A percentile compares a stretch with the other conserved stretches of the same genome.
Conservation (phyloP, 1,284 basidiomycete genomes). For the Xerocomus minutiporus region DNA sequence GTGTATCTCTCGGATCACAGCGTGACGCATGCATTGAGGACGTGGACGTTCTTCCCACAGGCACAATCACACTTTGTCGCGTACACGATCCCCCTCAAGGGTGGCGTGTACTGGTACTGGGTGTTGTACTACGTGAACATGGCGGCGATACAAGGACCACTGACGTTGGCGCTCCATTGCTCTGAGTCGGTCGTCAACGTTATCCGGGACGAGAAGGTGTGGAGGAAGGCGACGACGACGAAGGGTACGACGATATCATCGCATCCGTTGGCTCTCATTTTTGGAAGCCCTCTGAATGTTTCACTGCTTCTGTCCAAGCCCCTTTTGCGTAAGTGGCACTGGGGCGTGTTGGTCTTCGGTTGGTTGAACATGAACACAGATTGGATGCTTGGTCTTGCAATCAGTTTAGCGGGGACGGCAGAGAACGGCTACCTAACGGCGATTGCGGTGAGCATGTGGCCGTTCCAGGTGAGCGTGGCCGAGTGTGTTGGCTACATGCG, state of each 20-base stretch:
- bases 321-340: slow-evolving; percentile 23
- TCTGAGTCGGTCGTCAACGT: slow-evolving; percentile 30
- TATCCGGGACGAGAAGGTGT: slow-evolving; percentile 26
- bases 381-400: slow-evolving; percentile 34
- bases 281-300: slow-evolving; percentile 16
- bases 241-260: slow-evolving; percentile 13
- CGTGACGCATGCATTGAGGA: slow-evolving; percentile 6
- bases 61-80: slow-evolving; percentile 20
- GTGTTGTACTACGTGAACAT: slow-evolving; percentile 26
- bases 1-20: slow-evolving; percentile 11
- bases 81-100: slow-evolving; percentile 22
- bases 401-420: slow-evolving; percentile 18
- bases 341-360: not conserved
- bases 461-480: slow-evolving; percentile 22
- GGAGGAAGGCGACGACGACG: slow-evolving; percentile 21
- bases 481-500: not conserved
- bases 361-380: slow-evolving; percentile 14
- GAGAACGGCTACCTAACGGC: slow-evolving; percentile 10
- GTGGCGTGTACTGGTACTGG: slow-evolving; percentile 24
- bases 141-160: slow-evolving; percentile 25
- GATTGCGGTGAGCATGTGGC: slow-evolving; percentile 26
- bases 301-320: slow-evolving; percentile 22
- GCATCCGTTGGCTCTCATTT: slow-evolving; percentile 22
- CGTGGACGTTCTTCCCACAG: slow-evolving; percentile 30
- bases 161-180: slow-evolving; percentile 31